Base-by-base conservation (phyloP, 2,329 filamentous ascomycete genomes). In the Anthostomella pinea region DNA sequence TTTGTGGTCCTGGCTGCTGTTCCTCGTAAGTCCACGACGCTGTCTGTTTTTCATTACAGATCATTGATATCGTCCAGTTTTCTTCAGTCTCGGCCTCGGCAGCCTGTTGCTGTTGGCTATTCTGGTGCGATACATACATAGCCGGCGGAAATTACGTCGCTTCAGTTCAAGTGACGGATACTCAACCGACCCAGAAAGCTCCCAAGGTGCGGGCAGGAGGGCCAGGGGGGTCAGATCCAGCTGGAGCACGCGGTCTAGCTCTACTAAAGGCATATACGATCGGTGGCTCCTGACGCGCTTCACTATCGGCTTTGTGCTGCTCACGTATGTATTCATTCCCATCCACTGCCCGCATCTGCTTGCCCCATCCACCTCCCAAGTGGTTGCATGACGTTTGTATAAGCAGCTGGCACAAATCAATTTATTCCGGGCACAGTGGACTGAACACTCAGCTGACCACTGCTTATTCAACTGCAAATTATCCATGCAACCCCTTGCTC, bases 1-100 rank as follows among this genome's bases (percentile, higher is more conserved):
- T 56, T 50, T 13, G 39, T 47, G 1, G 35, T 48, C 3, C 33
- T 53, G 14, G 47, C 48, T 16, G 48, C 51, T 13, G 33, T 56
- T 15, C 52, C 52, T 3, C 16, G 52, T 55, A 30, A 43, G 52
- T 46, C 2, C 8, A 18, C n/a, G 21, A 9, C 6, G 9, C 16
- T 28, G 18, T 7, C 15, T 6, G 15, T 11, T 14, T 14, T 13
- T 14, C 10, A 34, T n/a, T 15, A 6, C 9, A 15, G 3, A 11
- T 19, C n/a, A 10, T 18, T 27, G 24, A 24, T 21, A 11, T 13
- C 8, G 13, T 11, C 7, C 24, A 53, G 50, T 54, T 15, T 43
- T 51, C 38, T 18, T 54, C 3, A 50, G 48, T 23, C 33, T 47
- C 14, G 38, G 41, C 7, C 20, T 35, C 13, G 44, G 44, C 5